A percentile compares a stretch with the other conserved stretches of the same genome.
Evolutionary conservation across 2,329 filamentous ascomycete genomes (phyloP).

Genomic region (Talaromyces islandicus): DNA sequence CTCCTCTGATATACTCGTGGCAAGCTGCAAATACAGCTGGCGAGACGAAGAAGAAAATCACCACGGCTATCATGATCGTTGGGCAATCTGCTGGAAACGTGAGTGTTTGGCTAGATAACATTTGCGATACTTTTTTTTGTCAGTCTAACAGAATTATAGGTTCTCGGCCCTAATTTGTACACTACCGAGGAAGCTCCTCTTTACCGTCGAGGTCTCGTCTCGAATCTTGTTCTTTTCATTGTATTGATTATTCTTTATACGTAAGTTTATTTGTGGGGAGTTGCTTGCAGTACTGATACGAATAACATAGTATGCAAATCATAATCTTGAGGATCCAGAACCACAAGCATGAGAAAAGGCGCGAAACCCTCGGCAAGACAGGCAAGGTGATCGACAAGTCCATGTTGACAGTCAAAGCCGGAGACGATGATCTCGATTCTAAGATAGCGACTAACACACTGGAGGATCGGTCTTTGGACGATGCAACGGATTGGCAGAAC

Average conservation of each 20-base stretch:
- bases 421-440: constrained; percentile 19
- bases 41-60: constrained; percentile 64
- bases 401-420: constrained; percentile 42
- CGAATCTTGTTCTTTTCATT: constrained; percentile 58
- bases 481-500: constrained; percentile 56
- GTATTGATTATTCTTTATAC: constrained; percentile 50
- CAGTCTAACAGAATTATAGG: constrained; percentile 21
- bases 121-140: not conserved
- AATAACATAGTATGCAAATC: constrained; percentile 26
- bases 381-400: constrained; percentile 54
- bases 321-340: constrained; percentile 51
- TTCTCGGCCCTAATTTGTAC: constrained; percentile 61
- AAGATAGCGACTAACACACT: constrained; percentile 20
- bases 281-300: not conserved
- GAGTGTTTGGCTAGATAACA: constrained; percentile 1
- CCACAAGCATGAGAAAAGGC: constrained; percentile 46
- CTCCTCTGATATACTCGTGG: constrained; percentile 65
- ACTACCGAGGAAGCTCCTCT: constrained; percentile 54
- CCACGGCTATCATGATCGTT: constrained; percentile 59
- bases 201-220: constrained; percentile 53
- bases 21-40: constrained; percentile 59
- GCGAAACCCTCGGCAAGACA: constrained; percentile 55
- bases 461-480: constrained; percentile 50
- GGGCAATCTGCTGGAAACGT: constrained; percentile 60
- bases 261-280: constrained; percentile 18